A percentile compares a stretch with the other conserved stretches of the same genome.
phyloP scores from a whole-genome alignment of 2,329 filamentous ascomycete species.

The Fonsecaea nubica region DNA sequence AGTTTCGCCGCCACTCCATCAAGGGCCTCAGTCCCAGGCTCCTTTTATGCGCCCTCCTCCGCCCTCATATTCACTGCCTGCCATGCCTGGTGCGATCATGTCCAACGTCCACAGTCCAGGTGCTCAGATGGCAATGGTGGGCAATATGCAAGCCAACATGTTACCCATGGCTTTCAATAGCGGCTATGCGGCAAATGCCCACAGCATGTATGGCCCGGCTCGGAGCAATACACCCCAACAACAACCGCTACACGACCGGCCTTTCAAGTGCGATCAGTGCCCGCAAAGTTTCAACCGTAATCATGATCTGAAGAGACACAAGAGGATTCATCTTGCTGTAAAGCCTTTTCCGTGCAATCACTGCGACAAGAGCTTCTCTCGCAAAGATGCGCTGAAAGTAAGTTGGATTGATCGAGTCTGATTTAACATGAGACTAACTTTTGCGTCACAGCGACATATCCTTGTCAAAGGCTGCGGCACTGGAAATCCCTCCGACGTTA shows the following conservation, averaged over 20 bases:
- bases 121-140: constrained; percentile 73
- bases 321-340: constrained; percentile 90
- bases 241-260: constrained; percentile 72
- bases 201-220: constrained; percentile 66
- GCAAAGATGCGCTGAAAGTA: constrained; percentile 97
- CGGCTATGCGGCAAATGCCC: constrained; percentile 63
- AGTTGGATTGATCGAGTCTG: constrained; percentile 43
- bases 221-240: constrained; percentile 61
- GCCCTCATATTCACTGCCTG: constrained; percentile 64
- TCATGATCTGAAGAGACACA: constrained; percentile 94
- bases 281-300: constrained; percentile 94
- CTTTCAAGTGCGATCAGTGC: constrained; percentile 93
- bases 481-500: constrained; percentile 25
- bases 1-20: constrained; percentile 64
- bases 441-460: constrained; percentile 63
- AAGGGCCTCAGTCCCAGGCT: constrained; percentile 39
- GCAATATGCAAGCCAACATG: constrained; percentile 63
- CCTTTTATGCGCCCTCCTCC: constrained; percentile 53
- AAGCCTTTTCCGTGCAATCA: constrained; percentile 92
- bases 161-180: constrained; percentile 64
- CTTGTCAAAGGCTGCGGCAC: constrained; percentile 71
- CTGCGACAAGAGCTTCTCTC: constrained; percentile 95
- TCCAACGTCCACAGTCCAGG: constrained; percentile 79
- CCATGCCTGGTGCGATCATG: constrained; percentile 72
- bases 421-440: constrained; percentile 40